Base-by-base conservation (phyloP, 805 yeast species). In the Pichia thaimueangensis region DNA sequence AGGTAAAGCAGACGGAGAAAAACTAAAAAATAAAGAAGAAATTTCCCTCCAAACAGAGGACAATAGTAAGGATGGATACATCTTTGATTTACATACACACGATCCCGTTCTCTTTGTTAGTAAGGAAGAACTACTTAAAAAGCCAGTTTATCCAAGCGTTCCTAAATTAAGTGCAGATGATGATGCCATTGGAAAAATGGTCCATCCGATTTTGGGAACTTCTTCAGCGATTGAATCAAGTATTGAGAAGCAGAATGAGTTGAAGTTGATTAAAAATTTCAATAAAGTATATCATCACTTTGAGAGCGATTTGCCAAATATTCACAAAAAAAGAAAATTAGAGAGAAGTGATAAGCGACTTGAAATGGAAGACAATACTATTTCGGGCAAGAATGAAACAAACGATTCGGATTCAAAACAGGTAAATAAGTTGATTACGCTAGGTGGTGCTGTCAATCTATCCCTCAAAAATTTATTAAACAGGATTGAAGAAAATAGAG, bases 281-380 rank as follows among this genome's bases (percentile, higher is more conserved):
- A 79, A 79, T 62, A 81, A 76, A 50, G 75, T 83, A 4, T 84
- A 84, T 54, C 93, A 84, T 55, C 78, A 72, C 51, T 82, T 82
- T 56, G 94, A 85, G 57, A 74, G 78, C 55, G 95, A 85, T 58
- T 57, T 73, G 41, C 94, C 86, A 41, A 85, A 89, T 2, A 68
- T 86, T 42, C 67, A 80, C 42, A 84, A 86, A 53, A 72, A 93
- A 56, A 63, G 86, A 47, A 84, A 81, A 55, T 67, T 89, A 25
- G 94, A 86, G 54, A 84, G 82, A 52, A 81, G 86, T 43, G 94
- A 89, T 58, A 73, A 83, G 55, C 78, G 83, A 52, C 61, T 87
- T 21, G 79, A 70, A 45, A 58, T 67, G 37, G 50, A 45, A 17
- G 63, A 63, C 6, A 49, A 47, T 5, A n/a, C n/a, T n/a, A 51